Evolutionary conservation across 345 rosid species (phyloP), one percentile per base, ranked within the genome.

Genomic region (Salix viminalis): DNA sequence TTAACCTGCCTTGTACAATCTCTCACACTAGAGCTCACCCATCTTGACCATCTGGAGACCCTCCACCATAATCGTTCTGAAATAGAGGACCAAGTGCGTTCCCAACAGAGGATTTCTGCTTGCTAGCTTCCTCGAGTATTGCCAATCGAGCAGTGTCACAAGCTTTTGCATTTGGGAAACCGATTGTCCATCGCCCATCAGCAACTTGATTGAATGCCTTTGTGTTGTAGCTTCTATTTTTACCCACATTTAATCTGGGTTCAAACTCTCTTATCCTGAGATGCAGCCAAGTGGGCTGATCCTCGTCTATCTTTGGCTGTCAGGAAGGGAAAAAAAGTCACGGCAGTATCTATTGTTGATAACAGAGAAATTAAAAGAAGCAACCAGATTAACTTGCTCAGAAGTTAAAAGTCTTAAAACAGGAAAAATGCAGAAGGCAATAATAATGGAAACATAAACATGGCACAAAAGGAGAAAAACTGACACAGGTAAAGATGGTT

Each of bases 151-250:
- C 95, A 72, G 74, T 75, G 68, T 79, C 83, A 76, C 90, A 85
- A 58, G 87, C 86, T 67, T 82, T 82, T 1, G 72, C 82, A 72
- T 77, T 86, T 18, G 85, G 69, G 77, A 89, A 91, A 67, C 90
- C 95, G 65, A 89, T 84, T 24, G 86, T 87, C 92, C 95, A 89
- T 79, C 84, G 81, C 73, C 91, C 92, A 66, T 89, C 91, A 11
- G 73, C 41, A 14, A 69, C 72, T 34, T 79, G 73, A 81, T 75
- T 75, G 64, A 84, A 69, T 52, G 24, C 71, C 75, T 77, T 81
- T 10, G 75, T 46, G 73, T 68, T 67, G 69, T 48, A 67, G 70
- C 73, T 74, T 69, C 73, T 58, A 16, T 73, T 69, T 85, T 82
- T 82, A 75, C 84, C 77, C 30, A 62, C 64, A 21, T 61, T 67